These are phyloP conservation scores for Canavalia ensiformis DNA, from an alignment of 306 rosid species.

Conservation along the genomic window DNA sequence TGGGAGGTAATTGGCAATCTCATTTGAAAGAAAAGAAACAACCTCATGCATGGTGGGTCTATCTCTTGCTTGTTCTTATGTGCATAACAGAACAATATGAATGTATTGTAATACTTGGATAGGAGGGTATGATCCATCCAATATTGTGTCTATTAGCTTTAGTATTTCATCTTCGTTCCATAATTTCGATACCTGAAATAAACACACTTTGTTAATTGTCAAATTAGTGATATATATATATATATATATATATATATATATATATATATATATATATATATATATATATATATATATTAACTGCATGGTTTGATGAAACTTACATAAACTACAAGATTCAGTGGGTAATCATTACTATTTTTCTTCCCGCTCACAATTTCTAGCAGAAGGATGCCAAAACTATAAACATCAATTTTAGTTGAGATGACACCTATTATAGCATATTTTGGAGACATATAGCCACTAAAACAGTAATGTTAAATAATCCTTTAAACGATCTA, in stretches of 20 bases:
- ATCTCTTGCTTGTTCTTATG: not conserved
- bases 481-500: not conserved
- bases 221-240: not conserved
- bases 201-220: not conserved
- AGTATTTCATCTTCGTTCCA: not conserved
- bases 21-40: not conserved
- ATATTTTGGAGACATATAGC: not conserved
- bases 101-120: not conserved
- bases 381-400: not conserved
- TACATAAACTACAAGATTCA: not conserved
- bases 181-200: not conserved
- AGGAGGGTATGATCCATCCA: not conserved
- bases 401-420: not conserved
- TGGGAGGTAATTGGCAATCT: not conserved
- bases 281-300: not conserved
- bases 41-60: slow-evolving; percentile 14
- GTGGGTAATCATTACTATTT: not conserved
- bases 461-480: not conserved
- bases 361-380: not conserved
- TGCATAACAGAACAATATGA: not conserved
- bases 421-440: not conserved
- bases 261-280: too few species aligned
- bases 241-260: not conserved
- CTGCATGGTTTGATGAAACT: not conserved
- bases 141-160: not conserved